Conservation (phyloP, 2,329 filamentous ascomycete genomes). For the Ophiocordyceps camponoti-floridani region DNA sequence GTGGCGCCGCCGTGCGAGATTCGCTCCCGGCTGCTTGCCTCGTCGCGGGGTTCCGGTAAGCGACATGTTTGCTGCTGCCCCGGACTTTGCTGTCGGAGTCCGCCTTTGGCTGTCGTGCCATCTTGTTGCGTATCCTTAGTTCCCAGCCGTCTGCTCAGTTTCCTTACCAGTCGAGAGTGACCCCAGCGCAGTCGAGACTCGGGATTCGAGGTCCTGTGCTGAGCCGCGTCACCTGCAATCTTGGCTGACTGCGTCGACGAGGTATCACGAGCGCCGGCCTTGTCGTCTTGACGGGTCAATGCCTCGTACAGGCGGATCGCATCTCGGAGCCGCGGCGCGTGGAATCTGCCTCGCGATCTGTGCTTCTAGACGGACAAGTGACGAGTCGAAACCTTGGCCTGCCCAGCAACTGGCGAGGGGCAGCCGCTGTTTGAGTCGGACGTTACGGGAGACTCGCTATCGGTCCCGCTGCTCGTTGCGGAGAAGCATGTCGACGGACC, state of each 20-base stretch:
- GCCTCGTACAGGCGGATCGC: constrained; percentile 14
- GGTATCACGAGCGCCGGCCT: background rate
- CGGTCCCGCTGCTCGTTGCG: background rate
- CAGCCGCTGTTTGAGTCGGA: background rate
- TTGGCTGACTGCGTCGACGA: background rate
- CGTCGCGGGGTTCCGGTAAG: background rate
- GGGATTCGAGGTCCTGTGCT: constrained; percentile 1
- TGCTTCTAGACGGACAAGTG: constrained; percentile 3
- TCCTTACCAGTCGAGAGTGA: constrained; percentile 2
- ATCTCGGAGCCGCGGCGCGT: constrained; percentile 5
- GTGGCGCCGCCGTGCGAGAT: constrained; percentile 7
- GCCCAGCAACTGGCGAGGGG: no score
- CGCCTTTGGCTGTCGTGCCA: background rate
- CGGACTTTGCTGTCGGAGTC: background rate
- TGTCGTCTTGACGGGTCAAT: constrained; percentile 4
- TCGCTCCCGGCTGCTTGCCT: constrained; percentile 3
- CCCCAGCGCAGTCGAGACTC: constrained; percentile 4
- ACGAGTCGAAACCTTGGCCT: background rate
- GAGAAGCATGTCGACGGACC: background rate
- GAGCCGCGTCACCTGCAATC: background rate
- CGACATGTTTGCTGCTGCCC: background rate
- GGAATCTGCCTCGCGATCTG: background rate
- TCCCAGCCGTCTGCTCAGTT: background rate
- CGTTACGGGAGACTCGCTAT: background rate
- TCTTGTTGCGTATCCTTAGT: background rate